Percentiles rank a stretch among this genome's conserved stretches.
phyloP scores from a whole-genome alignment of 495 filamentous ascomycete genomes.

The Tuber indicum region DNA sequence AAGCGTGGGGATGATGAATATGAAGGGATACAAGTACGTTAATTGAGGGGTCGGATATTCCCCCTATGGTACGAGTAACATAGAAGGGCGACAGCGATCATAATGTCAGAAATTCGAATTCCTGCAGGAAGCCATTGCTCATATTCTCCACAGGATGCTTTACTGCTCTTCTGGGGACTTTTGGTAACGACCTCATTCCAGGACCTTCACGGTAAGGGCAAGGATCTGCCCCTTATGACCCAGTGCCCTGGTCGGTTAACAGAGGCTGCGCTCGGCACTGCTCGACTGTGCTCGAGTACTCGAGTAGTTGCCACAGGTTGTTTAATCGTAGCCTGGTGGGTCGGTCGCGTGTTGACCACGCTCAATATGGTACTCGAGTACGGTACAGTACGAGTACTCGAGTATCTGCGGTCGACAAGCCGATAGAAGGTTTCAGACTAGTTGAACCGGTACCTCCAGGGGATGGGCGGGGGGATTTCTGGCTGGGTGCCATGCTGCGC shows the following conservation, averaged over 20 bases:
- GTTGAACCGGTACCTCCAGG: background rate
- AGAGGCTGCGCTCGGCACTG: conserved; percentile 2
- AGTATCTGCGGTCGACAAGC: background rate
- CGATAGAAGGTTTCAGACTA: background rate
- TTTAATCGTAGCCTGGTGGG: background rate
- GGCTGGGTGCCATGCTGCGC: background rate
- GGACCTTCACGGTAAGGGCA: background rate
- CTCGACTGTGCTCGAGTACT: background rate
- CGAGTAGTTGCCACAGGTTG: background rate
- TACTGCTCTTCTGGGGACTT: background rate
- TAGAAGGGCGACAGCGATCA: background rate
- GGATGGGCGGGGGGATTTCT: background rate
- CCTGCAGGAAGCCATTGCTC: background rate
- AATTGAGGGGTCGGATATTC: background rate
- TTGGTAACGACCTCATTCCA: background rate
- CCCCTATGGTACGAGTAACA: background rate
- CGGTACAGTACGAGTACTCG: no score
- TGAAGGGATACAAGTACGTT: background rate
- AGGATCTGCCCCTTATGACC: background rate
- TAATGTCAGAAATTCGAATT: background rate
- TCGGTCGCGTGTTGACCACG: background rate
- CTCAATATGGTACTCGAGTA: background rate
- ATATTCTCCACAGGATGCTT: background rate
- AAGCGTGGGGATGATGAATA: background rate
- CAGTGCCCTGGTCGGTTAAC: background rate